These are phyloP conservation scores for Colletotrichum lentis DNA, from an alignment of 2,329 filamentous ascomycete genomes.

Conservation along the genomic window DNA sequence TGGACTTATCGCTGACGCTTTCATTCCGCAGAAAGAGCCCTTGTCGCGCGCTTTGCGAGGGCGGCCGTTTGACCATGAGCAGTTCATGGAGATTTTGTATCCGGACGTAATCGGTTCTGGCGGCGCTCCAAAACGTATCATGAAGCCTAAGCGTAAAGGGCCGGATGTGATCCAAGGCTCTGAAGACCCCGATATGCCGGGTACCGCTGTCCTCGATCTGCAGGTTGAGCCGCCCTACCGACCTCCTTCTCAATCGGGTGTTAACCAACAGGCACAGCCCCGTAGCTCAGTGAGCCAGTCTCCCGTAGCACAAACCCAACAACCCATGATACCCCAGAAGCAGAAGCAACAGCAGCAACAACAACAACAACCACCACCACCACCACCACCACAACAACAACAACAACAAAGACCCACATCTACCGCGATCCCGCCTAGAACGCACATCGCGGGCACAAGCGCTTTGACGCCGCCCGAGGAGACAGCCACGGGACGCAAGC, in stretches of 20 bases:
- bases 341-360: constrained; percentile 37
- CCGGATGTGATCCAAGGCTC: constrained; percentile 54
- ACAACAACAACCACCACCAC: constrained; percentile 39
- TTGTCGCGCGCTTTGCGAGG: constrained; percentile 65
- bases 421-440: constrained; percentile 51
- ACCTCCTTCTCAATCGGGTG: constrained; percentile 37
- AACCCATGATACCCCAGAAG: constrained; percentile 41
- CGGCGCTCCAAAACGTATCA: constrained; percentile 66
- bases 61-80: constrained; percentile 67
- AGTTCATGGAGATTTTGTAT: constrained; percentile 68
- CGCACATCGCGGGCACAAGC: constrained; percentile 51
- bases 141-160: constrained; percentile 61
- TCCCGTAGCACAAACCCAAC: constrained; percentile 40
- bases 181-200: constrained; percentile 59
- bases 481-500: constrained; percentile 54
- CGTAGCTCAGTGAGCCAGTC: constrained; percentile 45
- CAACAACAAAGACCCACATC: constrained; percentile 45
- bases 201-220: constrained; percentile 57
- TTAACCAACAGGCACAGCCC: constrained; percentile 40
- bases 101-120: constrained; percentile 68
- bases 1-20: constrained; percentile 38
- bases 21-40: constrained; percentile 59
- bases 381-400: constrained; percentile 37
- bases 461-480: constrained; percentile 67
- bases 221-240: constrained; percentile 48